Percentiles rank a stretch among this genome's conserved stretches.
These are phyloP conservation scores for Cladorrhinum sp. DNA, from an alignment of 2,329 filamentous ascomycete genomes.

Conservation along the genomic window DNA sequence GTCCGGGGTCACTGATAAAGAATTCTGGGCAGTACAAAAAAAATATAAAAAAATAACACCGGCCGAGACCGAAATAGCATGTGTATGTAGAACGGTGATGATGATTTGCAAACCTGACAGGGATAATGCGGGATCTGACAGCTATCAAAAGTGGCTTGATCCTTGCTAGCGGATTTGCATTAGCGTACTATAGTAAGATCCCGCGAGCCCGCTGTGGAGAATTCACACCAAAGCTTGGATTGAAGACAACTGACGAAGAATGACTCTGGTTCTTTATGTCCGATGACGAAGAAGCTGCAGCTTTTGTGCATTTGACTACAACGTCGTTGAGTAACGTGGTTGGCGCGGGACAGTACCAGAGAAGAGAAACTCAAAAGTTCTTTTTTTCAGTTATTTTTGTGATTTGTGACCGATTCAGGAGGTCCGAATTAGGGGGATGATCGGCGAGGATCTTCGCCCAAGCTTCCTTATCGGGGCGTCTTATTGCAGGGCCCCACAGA, in stretches of 20 bases:
- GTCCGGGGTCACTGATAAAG: neutral
- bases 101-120: neutral
- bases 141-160: neutral
- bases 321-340: neutral
- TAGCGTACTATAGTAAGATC: too few species aligned
- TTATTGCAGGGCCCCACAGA: too few species aligned
- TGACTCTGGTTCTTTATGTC: too few species aligned
- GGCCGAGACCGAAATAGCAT: too few species aligned
- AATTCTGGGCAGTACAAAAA: neutral
- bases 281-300: neutral
- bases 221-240: neutral
- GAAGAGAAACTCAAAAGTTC: neutral
- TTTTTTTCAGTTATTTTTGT: neutral
- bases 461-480: neutral
- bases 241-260: too few species aligned
- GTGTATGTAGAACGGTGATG: neutral
- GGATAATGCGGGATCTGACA: conserved; percentile 5
- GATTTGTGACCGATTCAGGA: neutral
- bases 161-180: neutral
- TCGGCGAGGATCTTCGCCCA: neutral
- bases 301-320: neutral
- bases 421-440: neutral
- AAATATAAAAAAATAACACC: too few species aligned
- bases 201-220: neutral
- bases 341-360: neutral